Evolutionary conservation across 192 early-diverging fungal genomes (phyloP), one percentile per base, ranked within the genome.

Genomic region (Globomyces pollinis-pini): DNA sequence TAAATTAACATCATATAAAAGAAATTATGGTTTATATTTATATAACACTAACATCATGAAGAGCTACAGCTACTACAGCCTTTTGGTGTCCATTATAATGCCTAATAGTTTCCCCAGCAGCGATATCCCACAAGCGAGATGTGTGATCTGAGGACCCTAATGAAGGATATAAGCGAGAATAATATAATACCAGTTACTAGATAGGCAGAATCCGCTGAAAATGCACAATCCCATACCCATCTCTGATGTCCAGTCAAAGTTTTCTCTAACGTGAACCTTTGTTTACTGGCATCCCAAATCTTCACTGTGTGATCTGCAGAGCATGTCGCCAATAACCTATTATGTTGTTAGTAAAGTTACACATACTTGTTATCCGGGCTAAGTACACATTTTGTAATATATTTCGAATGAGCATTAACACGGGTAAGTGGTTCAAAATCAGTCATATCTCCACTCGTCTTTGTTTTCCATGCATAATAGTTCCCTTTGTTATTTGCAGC

Each of bases 181-280:
- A n/a, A n/a, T n/a, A n/a, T n/a, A n/a, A 47, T 50, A 79, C 78
- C 87, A 16, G 90, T 91, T 0, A 94, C 88, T 16, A 94, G 68
- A 65, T 91, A 91, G 11, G 90, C 91, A 13, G 91, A 94, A 59
- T 94, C 91, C 0, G 90, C 91, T 16, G 87, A 89, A 63, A 94
- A 94, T 0, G 88, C 85, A 62, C 85, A 88, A 67, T 94, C 91
- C 91, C 91, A 94, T 1, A 91, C 91, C 91, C 91, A 94, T 50
- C 87, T 72, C 50, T 86, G 81, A 68, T 94, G 91, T 2, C 89
- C 90, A 47, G 74, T 77, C 56, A 94, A 61, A 1, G 85, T 90
- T 63, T 87, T 86, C 34, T 84, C 81, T 35, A 88, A 70, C 15
- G 79, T 73, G 51, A 89, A 89, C 32, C 61, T 49, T n/a, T 66